Percentiles rank a stretch among this genome's conserved stretches.
Conservation (phyloP, 1,284 basidiomycete species). For the Peniophora sp. region DNA sequence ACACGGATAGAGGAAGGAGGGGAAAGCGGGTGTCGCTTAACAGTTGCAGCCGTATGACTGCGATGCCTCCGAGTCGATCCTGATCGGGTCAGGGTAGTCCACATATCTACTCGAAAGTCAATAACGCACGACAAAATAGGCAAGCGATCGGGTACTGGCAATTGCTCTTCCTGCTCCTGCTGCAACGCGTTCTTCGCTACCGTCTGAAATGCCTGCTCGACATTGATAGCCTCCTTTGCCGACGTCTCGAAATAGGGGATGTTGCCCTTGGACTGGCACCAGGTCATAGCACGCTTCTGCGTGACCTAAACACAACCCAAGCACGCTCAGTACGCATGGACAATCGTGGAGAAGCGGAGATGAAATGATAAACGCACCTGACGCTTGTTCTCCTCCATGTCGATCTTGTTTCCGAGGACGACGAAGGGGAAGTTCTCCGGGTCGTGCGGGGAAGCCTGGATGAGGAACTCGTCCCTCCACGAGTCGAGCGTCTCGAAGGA, state of each 20-base stretch:
- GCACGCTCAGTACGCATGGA: constrained; percentile 2
- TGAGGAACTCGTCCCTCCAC: constrained; percentile 96
- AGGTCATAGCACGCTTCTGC: constrained; percentile 99
- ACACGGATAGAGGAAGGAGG: neutral
- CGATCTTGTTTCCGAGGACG: constrained; percentile 99
- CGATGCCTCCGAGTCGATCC: constrained; percentile 88
- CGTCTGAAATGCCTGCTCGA: constrained; percentile 99
- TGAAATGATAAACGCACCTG: constrained; percentile 53
- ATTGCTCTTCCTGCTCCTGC: constrained; percentile 93
- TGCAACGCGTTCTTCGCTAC: constrained; percentile 98
- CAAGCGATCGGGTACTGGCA: constrained; percentile 46
- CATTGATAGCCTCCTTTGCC: constrained; percentile 99
- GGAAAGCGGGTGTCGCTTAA: constrained; percentile 29
- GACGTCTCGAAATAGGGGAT: constrained; percentile 99
- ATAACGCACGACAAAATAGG: constrained; percentile 1
- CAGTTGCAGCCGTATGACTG: constrained; percentile 94
- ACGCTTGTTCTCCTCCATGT: constrained; percentile 97
- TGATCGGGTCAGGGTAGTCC: constrained; percentile 98
- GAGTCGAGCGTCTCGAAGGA: constrained; percentile 97
- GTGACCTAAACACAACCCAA: constrained; percentile 58
- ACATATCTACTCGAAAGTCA: constrained; percentile 60
- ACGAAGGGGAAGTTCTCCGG: constrained; percentile 99
- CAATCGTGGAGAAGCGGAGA: neutral
- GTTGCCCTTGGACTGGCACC: constrained; percentile 99
- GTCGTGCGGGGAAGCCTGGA: constrained; percentile 96